These are phyloP conservation scores for Trypanosoma conorhini DNA, from an alignment of 208 protist genomes.

Conservation along the genomic window DNA sequence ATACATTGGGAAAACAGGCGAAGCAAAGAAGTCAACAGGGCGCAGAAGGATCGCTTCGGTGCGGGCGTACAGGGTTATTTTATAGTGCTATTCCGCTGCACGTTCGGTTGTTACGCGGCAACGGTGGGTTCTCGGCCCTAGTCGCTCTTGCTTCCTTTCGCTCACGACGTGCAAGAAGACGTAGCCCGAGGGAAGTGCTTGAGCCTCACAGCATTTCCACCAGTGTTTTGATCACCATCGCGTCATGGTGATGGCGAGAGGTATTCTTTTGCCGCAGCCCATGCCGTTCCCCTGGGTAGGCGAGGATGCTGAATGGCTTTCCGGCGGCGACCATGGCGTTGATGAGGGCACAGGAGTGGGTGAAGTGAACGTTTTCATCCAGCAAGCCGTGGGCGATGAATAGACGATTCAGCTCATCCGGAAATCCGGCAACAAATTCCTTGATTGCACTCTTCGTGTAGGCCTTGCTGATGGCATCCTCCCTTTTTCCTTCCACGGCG, in stretches of 20 bases:
- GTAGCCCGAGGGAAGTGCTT: neutral
- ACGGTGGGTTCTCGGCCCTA: too few relatives aligned
- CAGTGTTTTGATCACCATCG: slow-evolving; percentile 68
- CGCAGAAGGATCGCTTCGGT: too few relatives aligned
- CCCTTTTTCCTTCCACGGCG: slow-evolving; percentile 16
- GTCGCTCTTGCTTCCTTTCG: too few relatives aligned
- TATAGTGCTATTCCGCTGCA: too few relatives aligned
- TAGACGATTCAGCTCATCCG: slow-evolving; percentile 86
- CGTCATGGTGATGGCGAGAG: slow-evolving; percentile 76
- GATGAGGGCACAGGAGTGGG: slow-evolving; percentile 72
- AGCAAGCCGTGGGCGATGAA: slow-evolving; percentile 92
- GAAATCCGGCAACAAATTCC: slow-evolving; percentile 67
- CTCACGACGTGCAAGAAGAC: too few relatives aligned
- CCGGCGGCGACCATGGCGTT: slow-evolving; percentile 67
- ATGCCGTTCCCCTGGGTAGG: slow-evolving; percentile 91
- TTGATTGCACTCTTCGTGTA: slow-evolving; percentile 68
- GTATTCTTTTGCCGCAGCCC: slow-evolving; percentile 69
- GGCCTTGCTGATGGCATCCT: slow-evolving; percentile 34
- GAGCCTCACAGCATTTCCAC: slow-evolving; percentile 46
- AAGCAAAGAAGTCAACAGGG: too few relatives aligned
- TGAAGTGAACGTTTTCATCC: slow-evolving; percentile 96
- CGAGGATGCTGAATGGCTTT: slow-evolving; percentile 86
- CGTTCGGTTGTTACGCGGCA: too few relatives aligned
- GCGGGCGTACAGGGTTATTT: too few relatives aligned
- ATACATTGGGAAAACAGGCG: too few relatives aligned